Evolutionary conservation across 2,329 filamentous ascomycete genomes (phyloP).

Genomic region (Aspergillus ibericus): DNA sequence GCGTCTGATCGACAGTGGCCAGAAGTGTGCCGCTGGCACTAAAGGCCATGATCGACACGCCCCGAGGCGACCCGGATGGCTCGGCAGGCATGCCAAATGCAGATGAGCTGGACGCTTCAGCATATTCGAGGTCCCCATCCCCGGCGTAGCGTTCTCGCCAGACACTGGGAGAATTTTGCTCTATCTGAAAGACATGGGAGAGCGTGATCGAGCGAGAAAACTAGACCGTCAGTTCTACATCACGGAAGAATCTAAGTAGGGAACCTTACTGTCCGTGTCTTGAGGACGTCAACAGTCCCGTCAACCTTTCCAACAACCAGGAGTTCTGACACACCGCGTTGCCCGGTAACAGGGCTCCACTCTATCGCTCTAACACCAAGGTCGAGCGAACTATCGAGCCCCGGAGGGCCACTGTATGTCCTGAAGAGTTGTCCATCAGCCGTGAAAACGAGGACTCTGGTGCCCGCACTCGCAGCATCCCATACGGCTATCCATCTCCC

Average conservation of each 20-base stretch:
- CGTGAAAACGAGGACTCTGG: conserved; percentile 57
- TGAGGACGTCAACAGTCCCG: conserved; percentile 50
- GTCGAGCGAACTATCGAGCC: conserved; percentile 41
- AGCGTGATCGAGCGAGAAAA: conserved; percentile 37
- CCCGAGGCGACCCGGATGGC: conserved; percentile 31
- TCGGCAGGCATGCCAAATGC: conserved; percentile 34
- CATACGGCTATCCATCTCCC: conserved; percentile 60
- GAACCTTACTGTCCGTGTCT: conserved; percentile 41
- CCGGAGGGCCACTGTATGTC: conserved; percentile 47
- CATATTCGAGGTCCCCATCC: conserved; percentile 36
- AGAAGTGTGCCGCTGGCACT: conserved; percentile 38
- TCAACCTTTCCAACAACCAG: conserved; percentile 55
- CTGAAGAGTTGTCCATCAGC: conserved; percentile 60
- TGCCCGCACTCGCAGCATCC: conserved; percentile 54
- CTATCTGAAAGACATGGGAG: conserved; percentile 34
- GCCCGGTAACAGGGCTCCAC: conserved; percentile 48
- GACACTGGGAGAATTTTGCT: conserved; percentile 33
- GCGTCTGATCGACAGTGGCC: conserved; percentile 41
- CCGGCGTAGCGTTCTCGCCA: conserved; percentile 36
- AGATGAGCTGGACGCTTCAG: conserved; percentile 40
- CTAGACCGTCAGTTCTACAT: conserved; percentile 20
- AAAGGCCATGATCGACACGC: conserved; percentile 43
- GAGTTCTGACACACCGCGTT: conserved; percentile 33
- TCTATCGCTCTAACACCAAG: conserved; percentile 54
- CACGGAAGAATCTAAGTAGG: neutral